Conservation (phyloP, 176 grass and related monocot species). For the Oropetium thomaeum region DNA sequence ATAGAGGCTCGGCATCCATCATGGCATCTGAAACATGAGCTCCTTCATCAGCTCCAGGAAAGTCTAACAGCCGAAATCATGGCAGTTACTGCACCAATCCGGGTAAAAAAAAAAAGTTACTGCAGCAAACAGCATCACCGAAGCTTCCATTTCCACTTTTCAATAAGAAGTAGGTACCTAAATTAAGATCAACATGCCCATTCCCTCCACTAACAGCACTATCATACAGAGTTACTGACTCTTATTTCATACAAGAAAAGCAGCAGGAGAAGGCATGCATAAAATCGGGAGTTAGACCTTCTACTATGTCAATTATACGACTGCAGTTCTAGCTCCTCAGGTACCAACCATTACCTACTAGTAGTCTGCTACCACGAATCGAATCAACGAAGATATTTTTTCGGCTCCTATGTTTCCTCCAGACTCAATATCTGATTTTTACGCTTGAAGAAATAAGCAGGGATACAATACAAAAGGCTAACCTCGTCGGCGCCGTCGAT, state of each 20-base stretch:
- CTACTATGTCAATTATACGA: not conserved
- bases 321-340: not conserved
- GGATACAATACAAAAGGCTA: not conserved
- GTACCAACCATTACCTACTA: too few relatives aligned
- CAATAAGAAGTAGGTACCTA: not conserved
- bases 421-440: not conserved
- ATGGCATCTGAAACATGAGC: not conserved
- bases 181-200: not conserved
- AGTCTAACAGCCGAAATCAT: not conserved
- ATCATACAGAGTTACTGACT: not conserved
- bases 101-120: too few relatives aligned
- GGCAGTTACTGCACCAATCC: not conserved
- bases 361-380: not conserved
- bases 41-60: not conserved
- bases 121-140: not conserved
- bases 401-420: not conserved
- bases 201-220: not conserved
- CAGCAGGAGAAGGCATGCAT: not conserved
- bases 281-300: conserved; percentile 29
- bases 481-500: conserved; percentile 99
- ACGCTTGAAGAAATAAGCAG: not conserved
- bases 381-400: not conserved
- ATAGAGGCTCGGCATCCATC: not conserved
- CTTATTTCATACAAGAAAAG: not conserved
- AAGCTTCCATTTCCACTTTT: not conserved